These are phyloP conservation scores for Ambrosia artemisiifolia DNA, from an alignment of 129 eudicot species.

Conservation along the genomic window DNA sequence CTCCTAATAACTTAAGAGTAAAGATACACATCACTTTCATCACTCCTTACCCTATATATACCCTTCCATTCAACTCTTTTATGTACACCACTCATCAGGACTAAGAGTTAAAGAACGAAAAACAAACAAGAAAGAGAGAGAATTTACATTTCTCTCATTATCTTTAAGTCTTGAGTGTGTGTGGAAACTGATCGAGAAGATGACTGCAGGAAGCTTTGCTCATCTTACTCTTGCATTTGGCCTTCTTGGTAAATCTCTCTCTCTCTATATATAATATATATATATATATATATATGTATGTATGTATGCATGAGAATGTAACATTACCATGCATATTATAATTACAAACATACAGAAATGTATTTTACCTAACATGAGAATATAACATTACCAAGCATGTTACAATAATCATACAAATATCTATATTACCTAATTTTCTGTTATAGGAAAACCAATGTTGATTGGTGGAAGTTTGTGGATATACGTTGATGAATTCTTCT, in stretches of 20 bases:
- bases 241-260: slow-evolving; percentile 45
- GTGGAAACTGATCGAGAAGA: slow-evolving; percentile 14
- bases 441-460: background rate
- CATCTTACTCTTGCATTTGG: slow-evolving; percentile 77
- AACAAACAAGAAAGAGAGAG: background rate
- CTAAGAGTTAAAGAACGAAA: slow-evolving; percentile 17
- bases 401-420: background rate
- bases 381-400: slow-evolving; percentile 9
- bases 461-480: background rate
- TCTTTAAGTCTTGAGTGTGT: slow-evolving; percentile 35
- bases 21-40: slow-evolving; percentile 11
- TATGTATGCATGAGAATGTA: background rate
- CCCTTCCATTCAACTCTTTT: slow-evolving; percentile 15
- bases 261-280: background rate
- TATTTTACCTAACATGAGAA: background rate
- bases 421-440: background rate
- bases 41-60: slow-evolving; percentile 29
- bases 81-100: slow-evolving; percentile 32
- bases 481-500: background rate
- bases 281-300: background rate
- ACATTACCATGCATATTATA: slow-evolving; percentile 6
- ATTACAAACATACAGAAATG: background rate
- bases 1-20: slow-evolving; percentile 2
- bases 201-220: slow-evolving; percentile 28
- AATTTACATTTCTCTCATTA: slow-evolving; percentile 16